phyloP scores from a whole-genome alignment of 768 basidiomycete species.

The Hericium coralloides region DNA sequence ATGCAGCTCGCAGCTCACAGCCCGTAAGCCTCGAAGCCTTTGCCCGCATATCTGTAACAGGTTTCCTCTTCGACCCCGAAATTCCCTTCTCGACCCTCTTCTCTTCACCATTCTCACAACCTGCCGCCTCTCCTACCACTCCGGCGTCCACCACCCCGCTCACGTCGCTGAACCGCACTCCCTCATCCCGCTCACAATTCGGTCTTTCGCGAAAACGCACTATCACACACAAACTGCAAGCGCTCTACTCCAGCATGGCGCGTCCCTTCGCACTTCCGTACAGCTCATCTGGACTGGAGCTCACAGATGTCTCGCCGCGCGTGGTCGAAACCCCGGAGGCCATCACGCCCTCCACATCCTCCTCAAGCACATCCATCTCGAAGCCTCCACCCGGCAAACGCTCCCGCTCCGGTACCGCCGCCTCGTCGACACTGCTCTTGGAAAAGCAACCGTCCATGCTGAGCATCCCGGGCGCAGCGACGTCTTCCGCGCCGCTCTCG shows the following conservation, averaged over 20 bases:
- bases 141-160: not conserved
- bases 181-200: too few relatives aligned
- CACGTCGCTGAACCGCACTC: too few relatives aligned
- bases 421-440: constrained; percentile 22
- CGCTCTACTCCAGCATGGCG: constrained; percentile 36
- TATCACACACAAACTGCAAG: constrained; percentile 35
- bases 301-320: too few relatives aligned
- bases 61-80: constrained; percentile 82
- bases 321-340: not conserved
- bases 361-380: constrained; percentile 10
- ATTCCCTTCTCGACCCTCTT: constrained; percentile 44
- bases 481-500: constrained; percentile 36
- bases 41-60: constrained; percentile 84
- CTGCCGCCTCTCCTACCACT: constrained; percentile 4
- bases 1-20: constrained; percentile 5
- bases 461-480: constrained; percentile 29
- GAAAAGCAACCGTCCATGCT: constrained; percentile 26
- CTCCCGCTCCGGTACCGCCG: constrained; percentile 23
- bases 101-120: constrained; percentile 27
- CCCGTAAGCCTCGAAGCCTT: constrained; percentile 66
- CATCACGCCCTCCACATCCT: constrained; percentile 2
- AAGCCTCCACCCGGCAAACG: constrained; percentile 6
- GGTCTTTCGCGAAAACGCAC: constrained; percentile 28
- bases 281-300: constrained; percentile 7
- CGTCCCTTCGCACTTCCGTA: constrained; percentile 46